Evolutionary conservation across 352 stramenopile species (phyloP).

Genomic region (Phytophthora sp.): DNA sequence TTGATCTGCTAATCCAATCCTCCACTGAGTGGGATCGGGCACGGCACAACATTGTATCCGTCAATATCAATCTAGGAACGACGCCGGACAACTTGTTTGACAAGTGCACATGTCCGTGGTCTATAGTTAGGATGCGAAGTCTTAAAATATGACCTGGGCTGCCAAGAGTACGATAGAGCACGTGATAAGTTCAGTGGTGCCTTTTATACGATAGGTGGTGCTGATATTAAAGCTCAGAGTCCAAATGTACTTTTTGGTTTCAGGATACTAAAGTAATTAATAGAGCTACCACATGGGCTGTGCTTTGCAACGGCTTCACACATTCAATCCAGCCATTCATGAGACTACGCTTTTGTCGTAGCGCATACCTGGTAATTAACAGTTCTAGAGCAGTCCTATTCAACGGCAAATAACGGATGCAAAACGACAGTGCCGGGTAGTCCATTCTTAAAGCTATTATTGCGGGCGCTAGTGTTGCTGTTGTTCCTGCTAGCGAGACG

Average conservation of each 20-base stretch:
- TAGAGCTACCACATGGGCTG: no score
- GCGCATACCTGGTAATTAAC: no score
- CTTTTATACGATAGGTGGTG: conserved; percentile 6
- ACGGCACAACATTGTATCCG: no score
- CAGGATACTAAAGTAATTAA: conserved; percentile 22
- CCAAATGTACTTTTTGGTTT: conserved; percentile 1
- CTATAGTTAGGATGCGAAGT: no score
- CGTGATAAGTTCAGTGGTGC: background rate
- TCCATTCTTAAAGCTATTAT: conserved; percentile 25
- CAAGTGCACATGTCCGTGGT: no score
- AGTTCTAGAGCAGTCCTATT: conserved; percentile 4
- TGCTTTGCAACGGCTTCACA: conserved; percentile 12
- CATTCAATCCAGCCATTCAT: conserved; percentile 10
- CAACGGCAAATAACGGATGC: conserved; percentile 35
- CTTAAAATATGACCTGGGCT: no score
- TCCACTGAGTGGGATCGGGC: no score
- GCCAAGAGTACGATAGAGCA: background rate
- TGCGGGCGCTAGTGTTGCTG: conserved; percentile 3
- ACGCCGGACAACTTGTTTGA: no score
- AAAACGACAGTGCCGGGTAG: conserved; percentile 16
- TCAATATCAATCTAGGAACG: no score
- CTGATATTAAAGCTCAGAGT: no score
- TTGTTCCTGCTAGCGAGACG: conserved; percentile 15
- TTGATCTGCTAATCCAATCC: no score
- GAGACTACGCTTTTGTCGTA: background rate